A percentile compares a stretch with the other conserved stretches of the same genome.
Evolutionary conservation across 192 early-diverging fungal species (phyloP).

Genomic region (Coemansia sp.): DNA sequence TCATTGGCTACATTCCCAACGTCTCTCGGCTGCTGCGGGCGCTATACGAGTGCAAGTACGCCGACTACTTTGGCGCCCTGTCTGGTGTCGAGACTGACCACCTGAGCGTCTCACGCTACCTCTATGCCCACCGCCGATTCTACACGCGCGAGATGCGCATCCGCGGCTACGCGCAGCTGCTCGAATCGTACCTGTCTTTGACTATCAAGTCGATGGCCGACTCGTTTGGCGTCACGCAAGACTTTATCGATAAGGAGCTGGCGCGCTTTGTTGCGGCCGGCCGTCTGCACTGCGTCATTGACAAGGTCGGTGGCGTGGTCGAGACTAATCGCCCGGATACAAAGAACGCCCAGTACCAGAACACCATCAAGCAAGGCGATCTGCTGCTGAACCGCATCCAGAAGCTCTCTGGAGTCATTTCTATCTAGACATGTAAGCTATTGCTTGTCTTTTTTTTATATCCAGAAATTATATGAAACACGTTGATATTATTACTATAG

Average conservation of each 20-base stretch:
- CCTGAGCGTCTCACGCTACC: slow-evolving; percentile 75
- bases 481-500: not conserved
- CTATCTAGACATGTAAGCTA: slow-evolving; percentile 60
- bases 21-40: slow-evolving; percentile 83
- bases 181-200: slow-evolving; percentile 93
- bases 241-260: slow-evolving; percentile 96
- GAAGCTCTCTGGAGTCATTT: slow-evolving; percentile 92
- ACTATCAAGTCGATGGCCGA: slow-evolving; percentile 96
- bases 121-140: slow-evolving; percentile 88
- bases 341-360: slow-evolving; percentile 99
- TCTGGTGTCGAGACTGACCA: slow-evolving; percentile 79
- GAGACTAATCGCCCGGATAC: slow-evolving; percentile 97
- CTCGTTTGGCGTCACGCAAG: slow-evolving; percentile 93
- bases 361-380: slow-evolving; percentile 96
- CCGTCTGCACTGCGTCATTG: slow-evolving; percentile 97
- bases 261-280: slow-evolving; percentile 94
- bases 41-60: slow-evolving; percentile 91
- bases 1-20: slow-evolving; percentile 86
- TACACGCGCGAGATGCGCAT: slow-evolving; percentile 99
- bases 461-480: not conserved
- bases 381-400: slow-evolving; percentile 93
- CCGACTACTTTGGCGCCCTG: slow-evolving; percentile 89
- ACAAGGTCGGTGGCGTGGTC: slow-evolving; percentile 97
- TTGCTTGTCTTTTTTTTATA: not conserved
- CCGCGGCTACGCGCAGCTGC: slow-evolving; percentile 90